phyloP scores from a whole-genome alignment of 306 rosid genomes.

The Sindora glabra region DNA sequence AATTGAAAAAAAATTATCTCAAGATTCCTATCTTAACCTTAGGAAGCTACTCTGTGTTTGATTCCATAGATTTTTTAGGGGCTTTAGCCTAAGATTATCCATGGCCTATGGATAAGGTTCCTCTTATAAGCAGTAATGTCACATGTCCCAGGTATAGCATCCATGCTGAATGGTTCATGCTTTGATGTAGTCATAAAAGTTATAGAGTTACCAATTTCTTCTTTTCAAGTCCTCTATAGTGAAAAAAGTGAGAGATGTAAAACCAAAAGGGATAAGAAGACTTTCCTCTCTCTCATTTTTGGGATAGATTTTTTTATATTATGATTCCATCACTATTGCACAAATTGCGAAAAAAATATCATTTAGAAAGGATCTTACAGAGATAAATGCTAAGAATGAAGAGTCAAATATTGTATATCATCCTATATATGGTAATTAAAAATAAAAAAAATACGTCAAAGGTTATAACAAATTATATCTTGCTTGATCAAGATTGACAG shows the following conservation, averaged over 20 bases:
- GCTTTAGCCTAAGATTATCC: conserved; percentile 47
- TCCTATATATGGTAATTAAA: too few relatives aligned
- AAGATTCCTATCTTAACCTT: conserved; percentile 30
- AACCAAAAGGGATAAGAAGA: conserved; percentile 62
- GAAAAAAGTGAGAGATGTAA: conserved; percentile 54
- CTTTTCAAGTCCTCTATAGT: conserved; percentile 35
- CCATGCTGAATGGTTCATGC: conserved; percentile 15
- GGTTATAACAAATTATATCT: too few relatives aligned
- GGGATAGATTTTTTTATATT: background rate
- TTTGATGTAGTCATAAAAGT: conserved; percentile 16
- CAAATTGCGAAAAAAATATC: conserved; percentile 3
- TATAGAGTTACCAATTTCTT: conserved; percentile 19
- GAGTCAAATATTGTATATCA: too few relatives aligned
- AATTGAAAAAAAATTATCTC: background rate
- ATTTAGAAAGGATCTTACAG: background rate
- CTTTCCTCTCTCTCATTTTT: conserved; percentile 13
- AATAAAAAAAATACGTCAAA: too few relatives aligned
- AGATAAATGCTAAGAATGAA: background rate
- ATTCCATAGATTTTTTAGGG: conserved; percentile 25
- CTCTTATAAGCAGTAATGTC: conserved; percentile 19
- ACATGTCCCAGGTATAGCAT: conserved; percentile 9
- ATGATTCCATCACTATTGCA: conserved; percentile 29
- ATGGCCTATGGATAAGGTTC: conserved; percentile 31
- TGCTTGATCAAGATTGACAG: too few relatives aligned
- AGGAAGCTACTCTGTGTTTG: conserved; percentile 28